A percentile compares a stretch with the other conserved stretches of the same genome.
Evolutionary conservation across 441 rosid genomes (phyloP).

Genomic region (Populus hybrid): DNA sequence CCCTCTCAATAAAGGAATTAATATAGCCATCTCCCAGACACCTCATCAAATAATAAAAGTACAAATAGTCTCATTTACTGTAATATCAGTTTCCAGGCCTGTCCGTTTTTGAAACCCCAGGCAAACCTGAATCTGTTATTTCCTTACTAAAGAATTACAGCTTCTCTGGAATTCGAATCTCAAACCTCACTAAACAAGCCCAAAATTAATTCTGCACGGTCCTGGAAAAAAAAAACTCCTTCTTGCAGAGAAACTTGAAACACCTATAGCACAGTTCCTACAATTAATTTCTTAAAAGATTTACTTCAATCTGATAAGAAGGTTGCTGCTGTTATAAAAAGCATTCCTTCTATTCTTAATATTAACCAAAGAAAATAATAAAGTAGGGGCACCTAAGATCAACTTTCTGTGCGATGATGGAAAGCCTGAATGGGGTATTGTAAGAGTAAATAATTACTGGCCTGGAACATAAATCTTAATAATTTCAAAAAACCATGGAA

Average conservation of each 20-base stretch:
- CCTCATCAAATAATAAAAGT: background rate
- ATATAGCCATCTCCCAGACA: background rate
- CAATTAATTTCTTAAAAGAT: background rate
- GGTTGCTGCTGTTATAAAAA: background rate
- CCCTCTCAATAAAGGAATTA: background rate
- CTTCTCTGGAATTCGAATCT: background rate
- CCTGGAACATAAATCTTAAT: background rate
- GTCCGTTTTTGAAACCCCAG: background rate
- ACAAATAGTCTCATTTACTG: background rate
- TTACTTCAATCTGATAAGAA: background rate
- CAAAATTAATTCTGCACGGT: background rate
- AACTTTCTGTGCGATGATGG: background rate
- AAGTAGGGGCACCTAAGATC: background rate
- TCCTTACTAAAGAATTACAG: background rate
- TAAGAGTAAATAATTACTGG: background rate
- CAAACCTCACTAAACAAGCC: background rate
- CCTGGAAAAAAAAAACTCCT: background rate
- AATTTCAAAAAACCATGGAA: too few species aligned
- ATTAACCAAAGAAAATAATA: background rate
- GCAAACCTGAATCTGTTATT: background rate
- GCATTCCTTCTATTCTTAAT: background rate
- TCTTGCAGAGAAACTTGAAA: background rate
- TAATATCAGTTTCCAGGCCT: background rate
- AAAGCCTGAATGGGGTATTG: background rate
- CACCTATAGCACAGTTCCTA: background rate